These are phyloP conservation scores for Tylopilus subfusipes DNA, from an alignment of 768 basidiomycete species.

Conservation along the genomic window DNA sequence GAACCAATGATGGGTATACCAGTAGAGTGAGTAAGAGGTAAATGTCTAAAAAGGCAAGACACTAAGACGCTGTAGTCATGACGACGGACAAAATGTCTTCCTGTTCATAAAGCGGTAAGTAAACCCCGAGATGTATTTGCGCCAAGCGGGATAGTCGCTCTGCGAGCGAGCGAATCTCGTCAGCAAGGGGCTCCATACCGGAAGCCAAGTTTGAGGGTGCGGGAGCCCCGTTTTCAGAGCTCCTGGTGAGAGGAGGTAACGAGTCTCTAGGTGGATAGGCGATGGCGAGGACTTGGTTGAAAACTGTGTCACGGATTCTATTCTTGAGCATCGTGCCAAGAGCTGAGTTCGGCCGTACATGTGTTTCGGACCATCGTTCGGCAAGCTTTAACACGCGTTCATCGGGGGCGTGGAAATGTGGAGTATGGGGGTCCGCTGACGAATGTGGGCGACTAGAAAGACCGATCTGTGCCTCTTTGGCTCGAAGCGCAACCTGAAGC, in stretches of 20 bases:
- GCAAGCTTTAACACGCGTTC: constrained; percentile 55
- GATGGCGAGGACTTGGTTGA: constrained; percentile 53
- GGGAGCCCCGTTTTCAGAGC: constrained; percentile 19
- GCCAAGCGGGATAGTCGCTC: constrained; percentile 72
- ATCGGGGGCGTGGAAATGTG: constrained; percentile 39
- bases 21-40: constrained; percentile 14
- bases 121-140: constrained; percentile 71
- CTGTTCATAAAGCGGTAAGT: constrained; percentile 73
- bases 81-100: constrained; percentile 39
- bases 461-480: constrained; percentile 42
- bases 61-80: constrained; percentile 16
- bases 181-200: constrained; percentile 69
- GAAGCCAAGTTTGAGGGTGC: constrained; percentile 32
- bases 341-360: constrained; percentile 59
- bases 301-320: constrained; percentile 61
- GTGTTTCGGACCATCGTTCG: constrained; percentile 65
- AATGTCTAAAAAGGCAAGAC: constrained; percentile 22
- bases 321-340: constrained; percentile 59
- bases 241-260: constrained; percentile 28
- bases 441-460: constrained; percentile 24
- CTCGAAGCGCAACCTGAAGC: constrained; percentile 72
- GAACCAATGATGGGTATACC: constrained; percentile 30
- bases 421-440: constrained; percentile 25
- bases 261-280: constrained; percentile 48
- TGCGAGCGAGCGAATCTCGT: constrained; percentile 62